A percentile compares a stretch with the other conserved stretches of the same genome.
phyloP scores from a whole-genome alignment of 768 basidiomycete species.

The Russula lepida region DNA sequence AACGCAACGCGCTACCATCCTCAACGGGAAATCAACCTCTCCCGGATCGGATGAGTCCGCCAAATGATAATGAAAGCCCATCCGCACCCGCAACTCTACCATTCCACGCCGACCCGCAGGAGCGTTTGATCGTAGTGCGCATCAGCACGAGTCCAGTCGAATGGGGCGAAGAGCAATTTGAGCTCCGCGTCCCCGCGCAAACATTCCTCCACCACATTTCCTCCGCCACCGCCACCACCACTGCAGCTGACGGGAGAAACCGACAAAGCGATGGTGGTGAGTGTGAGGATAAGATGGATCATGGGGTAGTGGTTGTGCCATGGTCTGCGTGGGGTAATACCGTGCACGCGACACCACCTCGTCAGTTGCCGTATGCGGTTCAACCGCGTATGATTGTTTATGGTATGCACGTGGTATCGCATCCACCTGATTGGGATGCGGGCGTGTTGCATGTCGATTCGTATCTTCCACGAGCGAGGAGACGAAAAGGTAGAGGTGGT shows the following conservation, averaged over 20 bases:
- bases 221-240: not conserved
- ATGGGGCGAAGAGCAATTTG: conserved; percentile 8
- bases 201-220: not conserved
- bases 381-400: conserved; percentile 5
- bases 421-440: conserved; percentile 4
- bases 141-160: conserved; percentile 6
- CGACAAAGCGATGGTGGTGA: not conserved
- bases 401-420: conserved; percentile 6
- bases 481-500: not conserved
- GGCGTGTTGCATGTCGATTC: conserved; percentile 6
- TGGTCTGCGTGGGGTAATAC: not conserved
- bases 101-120: conserved; percentile 9
- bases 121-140: conserved; percentile 3
- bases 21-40: not conserved
- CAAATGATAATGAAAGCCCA: not conserved
- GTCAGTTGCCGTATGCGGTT: not conserved
- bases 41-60: not conserved
- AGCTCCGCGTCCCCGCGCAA: conserved; percentile 4
- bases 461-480: not conserved
- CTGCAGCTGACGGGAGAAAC: not conserved
- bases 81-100: not conserved
- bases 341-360: not conserved
- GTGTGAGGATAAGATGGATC: not conserved
- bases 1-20: conserved; percentile 6
- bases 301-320: not conserved